Conservation (phyloP, 768 basidiomycete species). For the Boletellus ananas region DNA sequence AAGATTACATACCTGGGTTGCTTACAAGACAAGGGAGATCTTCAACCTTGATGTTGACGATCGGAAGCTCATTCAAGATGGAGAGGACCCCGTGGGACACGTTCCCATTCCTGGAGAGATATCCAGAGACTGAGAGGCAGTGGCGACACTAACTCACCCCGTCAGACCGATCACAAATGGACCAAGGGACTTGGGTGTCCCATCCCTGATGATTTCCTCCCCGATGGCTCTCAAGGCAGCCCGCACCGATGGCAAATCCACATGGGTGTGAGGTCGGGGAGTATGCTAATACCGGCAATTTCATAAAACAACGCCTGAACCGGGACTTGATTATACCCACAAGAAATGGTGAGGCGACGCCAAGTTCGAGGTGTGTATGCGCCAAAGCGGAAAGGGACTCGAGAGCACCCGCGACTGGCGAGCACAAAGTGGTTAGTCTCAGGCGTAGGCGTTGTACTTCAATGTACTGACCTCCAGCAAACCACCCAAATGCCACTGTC, state of each 20-base stretch:
- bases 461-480: conserved; percentile 68
- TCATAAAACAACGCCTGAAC: not conserved
- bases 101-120: conserved; percentile 60
- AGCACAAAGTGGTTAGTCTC: not conserved
- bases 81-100: conserved; percentile 76
- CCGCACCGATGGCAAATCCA: conserved; percentile 51
- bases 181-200: conserved; percentile 60
- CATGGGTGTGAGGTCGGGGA: conserved; percentile 74
- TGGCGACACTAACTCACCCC: conserved; percentile 47
- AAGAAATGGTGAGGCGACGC: conserved; percentile 79
- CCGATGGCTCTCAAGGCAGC: conserved; percentile 56
- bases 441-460: not conserved
- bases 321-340: conserved; percentile 38
- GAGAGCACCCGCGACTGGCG: conserved; percentile 73
- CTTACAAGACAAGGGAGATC: conserved; percentile 57
- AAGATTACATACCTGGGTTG: conserved; percentile 41
- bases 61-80: conserved; percentile 68
- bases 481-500: conserved; percentile 89
- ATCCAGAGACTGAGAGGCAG: not conserved
- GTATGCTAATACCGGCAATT: conserved; percentile 44
- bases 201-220: conserved; percentile 47
- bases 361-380: conserved; percentile 71
- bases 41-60: conserved; percentile 50
- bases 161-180: conserved; percentile 82
- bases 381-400: conserved; percentile 80